These are phyloP conservation scores for Albugo candida DNA, from an alignment of 352 stramenopile genomes.

Conservation along the genomic window DNA sequence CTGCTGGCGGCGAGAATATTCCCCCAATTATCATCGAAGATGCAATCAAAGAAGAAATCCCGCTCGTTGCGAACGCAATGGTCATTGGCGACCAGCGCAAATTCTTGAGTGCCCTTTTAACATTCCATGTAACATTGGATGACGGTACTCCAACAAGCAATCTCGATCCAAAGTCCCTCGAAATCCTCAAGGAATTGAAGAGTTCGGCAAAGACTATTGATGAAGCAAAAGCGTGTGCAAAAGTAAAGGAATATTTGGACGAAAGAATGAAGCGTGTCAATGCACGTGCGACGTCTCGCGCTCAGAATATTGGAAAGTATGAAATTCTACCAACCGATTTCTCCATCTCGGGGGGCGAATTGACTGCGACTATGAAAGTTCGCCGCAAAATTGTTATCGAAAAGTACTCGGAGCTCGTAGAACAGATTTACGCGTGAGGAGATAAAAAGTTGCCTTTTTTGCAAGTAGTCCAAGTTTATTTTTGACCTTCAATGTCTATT, in stretches of 20 bases:
- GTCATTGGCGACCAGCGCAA: slow-evolving; percentile 87
- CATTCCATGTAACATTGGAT: slow-evolving; percentile 62
- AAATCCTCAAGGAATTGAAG: slow-evolving; percentile 36
- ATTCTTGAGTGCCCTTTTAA: slow-evolving; percentile 82
- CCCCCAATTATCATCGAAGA: slow-evolving; percentile 85
- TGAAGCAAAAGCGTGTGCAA: slow-evolving; percentile 47
- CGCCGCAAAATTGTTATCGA: slow-evolving; percentile 85
- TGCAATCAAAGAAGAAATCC: slow-evolving; percentile 76
- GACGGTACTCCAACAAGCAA: slow-evolving; percentile 71
- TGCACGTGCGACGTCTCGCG: slow-evolving; percentile 42
- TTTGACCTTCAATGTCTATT: no score
- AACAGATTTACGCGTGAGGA: slow-evolving; percentile 83
- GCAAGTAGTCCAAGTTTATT: no score
- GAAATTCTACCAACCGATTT: slow-evolving; percentile 80
- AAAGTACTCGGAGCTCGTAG: slow-evolving; percentile 82
- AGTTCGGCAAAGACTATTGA: slow-evolving; percentile 42
- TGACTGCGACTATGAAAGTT: slow-evolving; percentile 94
- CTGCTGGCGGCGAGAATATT: slow-evolving; percentile 91
- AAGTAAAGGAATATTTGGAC: slow-evolving; percentile 59
- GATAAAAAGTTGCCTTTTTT: no score
- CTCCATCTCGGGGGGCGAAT: slow-evolving; percentile 73
- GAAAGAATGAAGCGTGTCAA: slow-evolving; percentile 67
- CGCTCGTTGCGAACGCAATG: slow-evolving; percentile 80
- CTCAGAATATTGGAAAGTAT: slow-evolving; percentile 77
- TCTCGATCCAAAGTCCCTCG: slow-evolving; percentile 45